Evolutionary conservation across 1,139 yeast species (phyloP).

Genomic region (Blastobotrys arbuscula): DNA sequence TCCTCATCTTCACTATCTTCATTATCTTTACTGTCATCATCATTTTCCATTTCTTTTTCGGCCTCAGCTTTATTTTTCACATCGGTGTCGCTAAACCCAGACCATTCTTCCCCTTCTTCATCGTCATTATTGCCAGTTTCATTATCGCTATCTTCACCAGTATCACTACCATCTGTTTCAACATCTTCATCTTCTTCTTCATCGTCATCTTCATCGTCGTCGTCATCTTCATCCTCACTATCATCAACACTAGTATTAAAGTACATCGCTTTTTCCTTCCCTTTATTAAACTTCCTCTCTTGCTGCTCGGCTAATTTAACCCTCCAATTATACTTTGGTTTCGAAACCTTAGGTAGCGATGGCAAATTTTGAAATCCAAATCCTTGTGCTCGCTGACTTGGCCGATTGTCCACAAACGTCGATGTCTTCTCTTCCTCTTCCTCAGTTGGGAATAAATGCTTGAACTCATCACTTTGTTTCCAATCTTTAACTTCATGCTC

Average conservation of each 20-base stretch:
- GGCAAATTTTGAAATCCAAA: slow-evolving; percentile 63
- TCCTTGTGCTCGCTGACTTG: slow-evolving; percentile 7
- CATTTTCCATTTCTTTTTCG: slow-evolving; percentile 17
- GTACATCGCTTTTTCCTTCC: slow-evolving; percentile 8
- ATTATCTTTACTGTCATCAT: slow-evolving; percentile 12
- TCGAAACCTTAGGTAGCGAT: slow-evolving; percentile 41
- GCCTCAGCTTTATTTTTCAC: slow-evolving; percentile 15
- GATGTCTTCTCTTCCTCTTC: slow-evolving; percentile 32
- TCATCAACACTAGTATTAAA: background rate
- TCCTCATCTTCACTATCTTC: slow-evolving; percentile 18
- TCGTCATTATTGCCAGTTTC: slow-evolving; percentile 12
- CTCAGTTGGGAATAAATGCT: slow-evolving; percentile 3
- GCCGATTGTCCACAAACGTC: slow-evolving; percentile 63
- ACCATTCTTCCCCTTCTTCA: slow-evolving; percentile 17
- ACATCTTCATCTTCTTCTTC: background rate
- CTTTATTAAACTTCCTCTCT: slow-evolving; percentile 17
- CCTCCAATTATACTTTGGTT: slow-evolving; percentile 54
- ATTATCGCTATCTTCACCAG: background rate
- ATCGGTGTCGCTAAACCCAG: slow-evolving; percentile 20
- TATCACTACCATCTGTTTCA: slow-evolving; percentile 4
- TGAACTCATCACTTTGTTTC: slow-evolving; percentile 39
- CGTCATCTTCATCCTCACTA: slow-evolving; percentile 1
- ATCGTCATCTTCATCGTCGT: slow-evolving; percentile 19
- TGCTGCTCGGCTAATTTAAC: slow-evolving; percentile 45
- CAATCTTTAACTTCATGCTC: slow-evolving; percentile 62